These are phyloP conservation scores for Pythium dissimile DNA, from an alignment of 352 stramenopile genomes.

Conservation along the genomic window DNA sequence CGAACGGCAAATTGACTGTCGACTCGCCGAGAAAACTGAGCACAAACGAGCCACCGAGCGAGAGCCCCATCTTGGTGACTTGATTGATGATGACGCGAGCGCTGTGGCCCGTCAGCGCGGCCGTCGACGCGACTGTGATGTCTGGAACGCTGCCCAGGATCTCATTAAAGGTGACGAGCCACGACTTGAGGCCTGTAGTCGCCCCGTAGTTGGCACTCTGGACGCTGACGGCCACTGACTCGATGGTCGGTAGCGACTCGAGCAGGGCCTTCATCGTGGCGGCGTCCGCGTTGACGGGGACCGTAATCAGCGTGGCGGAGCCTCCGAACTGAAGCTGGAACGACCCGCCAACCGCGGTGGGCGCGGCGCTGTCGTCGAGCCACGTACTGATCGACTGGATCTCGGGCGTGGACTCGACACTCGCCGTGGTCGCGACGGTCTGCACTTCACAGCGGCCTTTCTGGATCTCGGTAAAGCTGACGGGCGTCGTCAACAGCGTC, in stretches of 20 bases:
- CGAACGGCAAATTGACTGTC: conserved; percentile 90
- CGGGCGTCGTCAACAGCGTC: conserved; percentile 29
- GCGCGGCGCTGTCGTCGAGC: conserved; percentile 38
- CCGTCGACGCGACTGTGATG: conserved; percentile 62
- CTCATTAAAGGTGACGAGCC: conserved; percentile 91
- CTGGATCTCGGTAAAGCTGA: conserved; percentile 61
- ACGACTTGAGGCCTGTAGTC: conserved; percentile 48
- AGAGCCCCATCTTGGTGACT: conserved; percentile 68
- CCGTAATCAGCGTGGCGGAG: conserved; percentile 31
- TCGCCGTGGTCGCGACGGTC: conserved; percentile 89
- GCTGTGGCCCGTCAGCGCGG: conserved; percentile 50
- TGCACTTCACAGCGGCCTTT: conserved; percentile 94
- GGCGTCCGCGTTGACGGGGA: conserved; percentile 35
- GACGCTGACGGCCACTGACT: conserved; percentile 62
- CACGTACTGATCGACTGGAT: conserved; percentile 86
- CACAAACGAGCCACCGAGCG: conserved; percentile 91
- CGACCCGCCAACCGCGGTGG: conserved; percentile 41
- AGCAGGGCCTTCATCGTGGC: conserved; percentile 56
- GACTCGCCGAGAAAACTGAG: conserved; percentile 91
- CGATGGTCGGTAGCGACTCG: conserved; percentile 71
- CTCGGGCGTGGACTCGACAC: conserved; percentile 87
- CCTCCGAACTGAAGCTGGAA: conserved; percentile 70
- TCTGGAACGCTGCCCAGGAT: conserved; percentile 89
- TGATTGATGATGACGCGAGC: conserved; percentile 63
- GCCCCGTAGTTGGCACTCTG: conserved; percentile 47